Base-by-base conservation (phyloP, 768 basidiomycete species). In the Kwoniella shandongensis region DNA sequence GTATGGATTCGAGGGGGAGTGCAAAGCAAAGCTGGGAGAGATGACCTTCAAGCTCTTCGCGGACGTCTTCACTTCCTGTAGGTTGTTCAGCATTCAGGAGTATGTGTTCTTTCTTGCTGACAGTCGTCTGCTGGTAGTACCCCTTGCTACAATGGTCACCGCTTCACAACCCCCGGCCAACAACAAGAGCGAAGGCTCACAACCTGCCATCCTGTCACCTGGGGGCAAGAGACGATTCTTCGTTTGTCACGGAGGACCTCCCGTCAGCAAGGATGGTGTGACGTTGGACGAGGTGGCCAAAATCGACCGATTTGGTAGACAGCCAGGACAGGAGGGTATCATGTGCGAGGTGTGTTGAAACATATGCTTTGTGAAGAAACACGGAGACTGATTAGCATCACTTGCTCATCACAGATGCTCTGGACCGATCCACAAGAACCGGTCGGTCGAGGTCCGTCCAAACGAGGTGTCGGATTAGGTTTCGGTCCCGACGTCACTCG, bases 1-100 rank as follows among this genome's bases (percentile, higher is more conserved):
- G 10, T 75, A 73, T 59, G 70, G 73, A 15, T 70, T 74, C 30
- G 66, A 72, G 76, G 92, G 93, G 38, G 96, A 99, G 79, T 88
- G 86, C 27, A 94, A 94, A 72, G 88, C 94, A 70, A 98, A 99
- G 75, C 91, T 94, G 65, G 92, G 92, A 26, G 92, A 96, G 70
- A 86, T 91, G 74, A 87, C 90, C 0, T 97, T 93, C 80, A 92
- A 91, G 87, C 83, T 99, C 25, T 97, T 97, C 69, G 87, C 93
- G 10, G 85, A 98, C 74, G 86, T 89, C 41, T 99, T 99, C 79
- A 93, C 91, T 4, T 82, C 86, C 18, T 79, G 92, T 93, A 68
- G 78, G 86, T 79, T 46, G 13, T 32, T 22, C 29, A 26, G 7
- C 27, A 25, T 35, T 40, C 27, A 25, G 32, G 22, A 39, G 2